Base-by-base conservation (phyloP, 306 rosid genomes). In the Quercus aquifolioides region DNA sequence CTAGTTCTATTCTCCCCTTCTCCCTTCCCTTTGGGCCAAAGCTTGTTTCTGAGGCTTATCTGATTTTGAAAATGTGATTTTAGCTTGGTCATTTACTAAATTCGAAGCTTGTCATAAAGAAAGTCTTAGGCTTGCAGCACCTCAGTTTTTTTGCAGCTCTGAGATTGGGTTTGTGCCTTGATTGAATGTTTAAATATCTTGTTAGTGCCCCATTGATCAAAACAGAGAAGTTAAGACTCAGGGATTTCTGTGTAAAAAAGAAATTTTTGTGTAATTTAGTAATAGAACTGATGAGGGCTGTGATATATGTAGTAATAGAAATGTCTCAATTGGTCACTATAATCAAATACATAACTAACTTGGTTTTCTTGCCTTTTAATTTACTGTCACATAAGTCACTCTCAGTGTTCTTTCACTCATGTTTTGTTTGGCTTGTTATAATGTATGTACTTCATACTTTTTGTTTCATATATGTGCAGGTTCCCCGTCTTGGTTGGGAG, bases 401-500 rank as follows among this genome's bases (percentile, higher is more conserved):
- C 9, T 20, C 2, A 26, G 2, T 28, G 23, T 30, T 30, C 14
- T 62, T 6, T 76, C 19, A 13, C 10, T 55, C 19, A 46, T 46
- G 17, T 12, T 52, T 41, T 5, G 4, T 77, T 15, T 81, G 54
- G 41, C 55, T 4, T 73, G 12, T 67, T 74, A 33, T 52, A 56
- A 28, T n/a, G 70, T 68, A 74, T 38, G 65, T 79, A 72, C 26
- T 63, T 69, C 72, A 76, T 81, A 20, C 21, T 49, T 21, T 74
- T 12, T 63, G 26, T 65, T 71, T 41, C 74, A 57, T 63, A 55
- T 55, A 57, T 41, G 21, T 4, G 62, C 89, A 86, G 86, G 84
- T 25, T 70, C 76, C 64, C 76, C 69, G 62, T 58, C 68, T 76
- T 79, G 77, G 54, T 30, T 69, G 76, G 81, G 81, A 74, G 84